Evolutionary conservation across 2,329 filamentous ascomycete genomes (phyloP).

Genomic region (Xylaria hypoxylon): DNA sequence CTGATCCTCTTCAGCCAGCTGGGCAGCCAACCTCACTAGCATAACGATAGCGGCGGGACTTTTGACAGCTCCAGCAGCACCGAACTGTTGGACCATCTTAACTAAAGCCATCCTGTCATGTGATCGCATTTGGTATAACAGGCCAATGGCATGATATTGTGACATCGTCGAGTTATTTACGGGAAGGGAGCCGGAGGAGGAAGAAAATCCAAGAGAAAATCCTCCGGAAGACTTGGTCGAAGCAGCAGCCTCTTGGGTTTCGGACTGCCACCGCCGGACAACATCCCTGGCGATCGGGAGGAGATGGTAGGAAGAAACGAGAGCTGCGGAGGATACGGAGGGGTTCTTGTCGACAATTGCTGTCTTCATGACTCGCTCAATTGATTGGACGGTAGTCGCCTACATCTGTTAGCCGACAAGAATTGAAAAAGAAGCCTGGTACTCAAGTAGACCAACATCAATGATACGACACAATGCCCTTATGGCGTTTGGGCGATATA

Average conservation of each 20-base stretch:
- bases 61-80: conserved; percentile 90
- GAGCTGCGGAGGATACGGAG: conserved; percentile 93
- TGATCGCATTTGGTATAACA: conserved; percentile 96
- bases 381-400: conserved; percentile 95
- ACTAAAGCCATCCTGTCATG: conserved; percentile 98
- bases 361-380: conserved; percentile 98
- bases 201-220: conserved; percentile 92
- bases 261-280: conserved; percentile 96
- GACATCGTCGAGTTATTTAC: conserved; percentile 96
- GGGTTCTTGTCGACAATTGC: conserved; percentile 99
- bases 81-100: conserved; percentile 99
- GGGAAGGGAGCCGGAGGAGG: conserved; percentile 77
- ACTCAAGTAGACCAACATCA: conserved; percentile 71
- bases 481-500: conserved; percentile 96
- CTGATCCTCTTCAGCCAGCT: conserved; percentile 92
- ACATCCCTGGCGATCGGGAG: conserved; percentile 96
- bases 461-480: conserved; percentile 96
- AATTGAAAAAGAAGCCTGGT: neutral
- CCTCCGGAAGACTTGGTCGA: conserved; percentile 88
- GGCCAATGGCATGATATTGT: conserved; percentile 97
- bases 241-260: conserved; percentile 95
- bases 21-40: conserved; percentile 90
- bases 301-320: conserved; percentile 97
- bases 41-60: conserved; percentile 92
- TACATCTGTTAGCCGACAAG: conserved; percentile 54